These are phyloP conservation scores for Rhipidocladum racemiflorum DNA, from an alignment of 176 grass and related monocot genomes.

Conservation along the genomic window DNA sequence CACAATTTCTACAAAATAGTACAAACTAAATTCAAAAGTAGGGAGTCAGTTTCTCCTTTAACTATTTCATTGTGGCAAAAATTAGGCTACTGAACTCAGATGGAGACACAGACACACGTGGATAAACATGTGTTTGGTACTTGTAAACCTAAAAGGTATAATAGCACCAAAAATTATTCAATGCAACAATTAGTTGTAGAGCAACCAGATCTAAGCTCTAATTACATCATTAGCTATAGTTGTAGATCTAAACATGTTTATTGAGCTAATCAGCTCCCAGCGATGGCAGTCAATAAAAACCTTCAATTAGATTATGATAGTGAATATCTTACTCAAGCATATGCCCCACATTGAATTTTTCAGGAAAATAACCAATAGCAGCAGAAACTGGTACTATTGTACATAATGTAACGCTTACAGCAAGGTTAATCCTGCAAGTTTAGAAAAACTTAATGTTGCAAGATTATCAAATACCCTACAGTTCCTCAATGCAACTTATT, in stretches of 20 bases:
- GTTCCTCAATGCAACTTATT: neutral
- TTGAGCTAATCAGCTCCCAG: neutral
- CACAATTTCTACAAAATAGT: neutral
- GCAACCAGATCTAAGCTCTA: neutral
- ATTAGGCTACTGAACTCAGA: neutral
- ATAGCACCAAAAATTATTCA: neutral
- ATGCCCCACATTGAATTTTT: too few species aligned
- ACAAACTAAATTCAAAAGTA: slow-evolving; percentile 1
- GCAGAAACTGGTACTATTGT: too few species aligned
- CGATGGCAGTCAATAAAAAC: neutral
- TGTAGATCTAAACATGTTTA: neutral
- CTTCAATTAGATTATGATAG: neutral
- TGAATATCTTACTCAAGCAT: neutral
- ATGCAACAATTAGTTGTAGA: neutral
- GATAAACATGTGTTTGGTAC: neutral
- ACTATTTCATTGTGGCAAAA: neutral
- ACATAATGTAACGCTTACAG: too few species aligned
- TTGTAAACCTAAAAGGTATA: neutral
- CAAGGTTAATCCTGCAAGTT: too few species aligned
- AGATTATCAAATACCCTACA: too few species aligned
- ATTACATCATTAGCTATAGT: neutral
- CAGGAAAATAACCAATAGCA: too few species aligned
- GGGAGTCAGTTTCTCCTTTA: neutral
- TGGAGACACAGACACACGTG: neutral
- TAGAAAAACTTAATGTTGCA: too few species aligned